phyloP scores from a whole-genome alignment of 2,329 filamentous ascomycete genomes.

The Xylariaceae sp. region DNA sequence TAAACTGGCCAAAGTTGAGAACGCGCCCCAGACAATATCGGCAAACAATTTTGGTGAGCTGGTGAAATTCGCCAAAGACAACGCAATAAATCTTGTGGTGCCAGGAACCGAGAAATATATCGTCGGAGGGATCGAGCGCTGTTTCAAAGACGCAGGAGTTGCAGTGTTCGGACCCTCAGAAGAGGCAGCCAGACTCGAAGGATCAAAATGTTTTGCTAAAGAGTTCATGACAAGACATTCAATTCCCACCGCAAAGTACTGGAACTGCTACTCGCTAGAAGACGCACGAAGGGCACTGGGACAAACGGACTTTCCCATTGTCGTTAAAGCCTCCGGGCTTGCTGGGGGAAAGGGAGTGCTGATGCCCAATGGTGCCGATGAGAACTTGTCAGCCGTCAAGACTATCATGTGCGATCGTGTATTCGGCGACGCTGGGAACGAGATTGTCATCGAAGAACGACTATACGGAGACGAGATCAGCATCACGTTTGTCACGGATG shows the following conservation, averaged over 20 bases:
- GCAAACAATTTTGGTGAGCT: conserved; percentile 74
- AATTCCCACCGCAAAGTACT: conserved; percentile 87
- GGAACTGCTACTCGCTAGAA: conserved; percentile 78
- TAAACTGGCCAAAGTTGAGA: conserved; percentile 64
- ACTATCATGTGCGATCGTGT: conserved; percentile 87
- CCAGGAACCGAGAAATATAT: conserved; percentile 92
- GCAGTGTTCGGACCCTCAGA: conserved; percentile 88
- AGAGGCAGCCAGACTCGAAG: conserved; percentile 83
- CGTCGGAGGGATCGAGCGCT: conserved; percentile 81
- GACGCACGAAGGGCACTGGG: conserved; percentile 70
- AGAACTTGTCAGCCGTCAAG: conserved; percentile 74
- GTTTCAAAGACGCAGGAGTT: conserved; percentile 68
- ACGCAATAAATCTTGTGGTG: conserved; percentile 75
- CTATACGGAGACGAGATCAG: conserved; percentile 87
- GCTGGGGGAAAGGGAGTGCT: conserved; percentile 96
- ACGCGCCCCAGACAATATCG: no score
- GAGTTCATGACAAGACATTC: conserved; percentile 91
- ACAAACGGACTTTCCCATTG: conserved; percentile 63
- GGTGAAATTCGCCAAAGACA: conserved; percentile 66
- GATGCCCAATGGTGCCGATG: conserved; percentile 72
- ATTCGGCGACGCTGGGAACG: conserved; percentile 85
- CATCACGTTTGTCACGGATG: conserved; percentile 87
- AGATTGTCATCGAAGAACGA: conserved; percentile 94
- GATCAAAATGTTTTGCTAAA: conserved; percentile 94
- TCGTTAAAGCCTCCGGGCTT: conserved; percentile 90